Evolutionary conservation across 306 rosid species (phyloP).

Genomic region (Sicyos edulis): DNA sequence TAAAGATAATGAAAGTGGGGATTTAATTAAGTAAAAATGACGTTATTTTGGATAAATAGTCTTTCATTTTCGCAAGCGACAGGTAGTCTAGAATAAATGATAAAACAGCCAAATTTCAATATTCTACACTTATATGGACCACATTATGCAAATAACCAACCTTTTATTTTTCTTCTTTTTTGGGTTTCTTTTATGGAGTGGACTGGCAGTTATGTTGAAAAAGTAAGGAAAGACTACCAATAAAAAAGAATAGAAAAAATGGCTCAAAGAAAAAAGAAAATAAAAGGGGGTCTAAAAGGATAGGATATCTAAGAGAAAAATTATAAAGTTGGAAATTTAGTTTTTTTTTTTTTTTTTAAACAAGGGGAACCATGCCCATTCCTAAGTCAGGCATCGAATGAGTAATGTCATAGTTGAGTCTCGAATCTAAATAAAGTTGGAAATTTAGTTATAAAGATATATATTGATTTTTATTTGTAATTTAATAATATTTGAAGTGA

Average conservation of each 20-base stretch:
- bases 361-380: too few species aligned
- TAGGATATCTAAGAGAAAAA: too few species aligned
- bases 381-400: too few species aligned
- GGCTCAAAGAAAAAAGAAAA: not conserved
- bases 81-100: not conserved
- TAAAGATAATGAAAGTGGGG: too few species aligned
- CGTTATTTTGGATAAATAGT: not conserved
- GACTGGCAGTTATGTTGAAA: not conserved
- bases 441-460: too few species aligned
- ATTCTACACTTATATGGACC: slow-evolving; percentile 2
- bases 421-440: too few species aligned
- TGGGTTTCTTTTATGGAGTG: not conserved
- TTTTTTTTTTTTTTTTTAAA: too few species aligned
- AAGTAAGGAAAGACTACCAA: not conserved
- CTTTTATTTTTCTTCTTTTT: not conserved
- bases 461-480: too few species aligned
- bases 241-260: not conserved
- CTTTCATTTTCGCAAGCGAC: not conserved
- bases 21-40: too few species aligned
- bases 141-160: not conserved
- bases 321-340: too few species aligned
- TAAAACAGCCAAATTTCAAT: not conserved
- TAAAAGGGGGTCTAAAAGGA: not conserved
- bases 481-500: too few species aligned
- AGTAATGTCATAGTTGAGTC: too few species aligned